Conservation (phyloP, 768 basidiomycete species). For the Pulveroboletus sp. region DNA sequence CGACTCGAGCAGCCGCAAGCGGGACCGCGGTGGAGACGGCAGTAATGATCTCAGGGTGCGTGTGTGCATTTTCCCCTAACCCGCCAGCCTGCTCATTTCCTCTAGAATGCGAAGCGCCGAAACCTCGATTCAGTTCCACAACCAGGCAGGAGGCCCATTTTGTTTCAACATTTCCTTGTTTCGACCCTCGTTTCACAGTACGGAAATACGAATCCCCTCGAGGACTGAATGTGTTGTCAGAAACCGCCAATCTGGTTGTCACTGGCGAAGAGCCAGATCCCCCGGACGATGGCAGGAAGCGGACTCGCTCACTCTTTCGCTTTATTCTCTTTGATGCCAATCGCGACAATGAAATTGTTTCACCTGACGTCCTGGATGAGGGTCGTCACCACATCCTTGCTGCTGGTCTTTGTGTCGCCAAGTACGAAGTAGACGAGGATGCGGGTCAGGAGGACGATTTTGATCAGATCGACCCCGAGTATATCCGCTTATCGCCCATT, state of each 20-base stretch:
- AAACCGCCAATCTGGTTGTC: constrained; percentile 36
- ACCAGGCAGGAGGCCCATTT: constrained; percentile 11
- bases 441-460: constrained; percentile 56
- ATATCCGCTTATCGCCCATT: constrained; percentile 48
- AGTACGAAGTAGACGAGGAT: constrained; percentile 56
- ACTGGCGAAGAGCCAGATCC: constrained; percentile 41
- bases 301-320: constrained; percentile 52
- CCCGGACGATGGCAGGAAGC: constrained; percentile 42
- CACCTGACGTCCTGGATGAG: constrained; percentile 46
- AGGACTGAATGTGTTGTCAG: constrained; percentile 30
- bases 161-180: neutral
- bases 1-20: constrained; percentile 26
- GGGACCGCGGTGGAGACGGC: constrained; percentile 14
- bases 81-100: neutral
- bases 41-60: constrained; percentile 17
- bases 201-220: constrained; percentile 35
- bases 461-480: constrained; percentile 34
- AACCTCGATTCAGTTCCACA: constrained; percentile 20
- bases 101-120: constrained; percentile 26
- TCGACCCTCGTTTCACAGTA: constrained; percentile 25
- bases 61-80: neutral
- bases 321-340: constrained; percentile 62
- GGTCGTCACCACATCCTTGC: constrained; percentile 50
- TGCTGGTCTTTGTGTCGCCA: constrained; percentile 50
- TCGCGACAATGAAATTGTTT: constrained; percentile 43